A percentile compares a stretch with the other conserved stretches of the same genome.
Conservation (phyloP, 1,284 basidiomycete genomes). For the Cerrena zonata region DNA sequence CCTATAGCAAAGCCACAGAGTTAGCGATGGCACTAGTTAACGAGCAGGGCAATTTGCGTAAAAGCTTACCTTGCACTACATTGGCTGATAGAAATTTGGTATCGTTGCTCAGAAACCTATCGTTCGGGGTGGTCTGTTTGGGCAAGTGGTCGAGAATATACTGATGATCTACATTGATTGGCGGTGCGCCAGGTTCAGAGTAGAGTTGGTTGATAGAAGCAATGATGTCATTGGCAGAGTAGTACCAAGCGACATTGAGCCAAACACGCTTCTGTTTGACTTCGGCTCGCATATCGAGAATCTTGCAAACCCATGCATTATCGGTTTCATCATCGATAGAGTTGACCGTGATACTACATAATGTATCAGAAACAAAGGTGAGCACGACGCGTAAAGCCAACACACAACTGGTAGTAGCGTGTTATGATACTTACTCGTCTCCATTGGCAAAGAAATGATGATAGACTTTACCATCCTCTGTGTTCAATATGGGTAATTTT, state of each 20-base stretch:
- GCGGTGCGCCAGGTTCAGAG: background rate
- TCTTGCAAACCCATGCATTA: background rate
- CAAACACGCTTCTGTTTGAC: background rate
- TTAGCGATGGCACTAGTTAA: background rate
- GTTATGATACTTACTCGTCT: background rate
- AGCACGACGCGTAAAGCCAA: background rate
- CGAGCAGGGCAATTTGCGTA: background rate
- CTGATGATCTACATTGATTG: background rate
- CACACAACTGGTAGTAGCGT: too few species aligned
- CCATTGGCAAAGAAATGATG: background rate
- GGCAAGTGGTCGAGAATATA: background rate
- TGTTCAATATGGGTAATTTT: too few species aligned
- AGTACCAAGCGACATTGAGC: background rate
- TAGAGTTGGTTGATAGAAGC: background rate
- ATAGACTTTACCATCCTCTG: background rate
- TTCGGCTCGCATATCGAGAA: background rate
- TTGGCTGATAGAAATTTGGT: background rate
- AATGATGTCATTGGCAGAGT: background rate
- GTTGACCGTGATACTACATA: background rate
- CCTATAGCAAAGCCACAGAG: background rate
- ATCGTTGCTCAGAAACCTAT: background rate
- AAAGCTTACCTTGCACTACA: background rate
- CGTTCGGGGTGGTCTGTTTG: background rate
- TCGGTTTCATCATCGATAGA: background rate
- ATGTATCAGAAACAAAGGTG: background rate